phyloP scores from a whole-genome alignment of 2,329 filamentous ascomycete species.

The Fusarium citri region DNA sequence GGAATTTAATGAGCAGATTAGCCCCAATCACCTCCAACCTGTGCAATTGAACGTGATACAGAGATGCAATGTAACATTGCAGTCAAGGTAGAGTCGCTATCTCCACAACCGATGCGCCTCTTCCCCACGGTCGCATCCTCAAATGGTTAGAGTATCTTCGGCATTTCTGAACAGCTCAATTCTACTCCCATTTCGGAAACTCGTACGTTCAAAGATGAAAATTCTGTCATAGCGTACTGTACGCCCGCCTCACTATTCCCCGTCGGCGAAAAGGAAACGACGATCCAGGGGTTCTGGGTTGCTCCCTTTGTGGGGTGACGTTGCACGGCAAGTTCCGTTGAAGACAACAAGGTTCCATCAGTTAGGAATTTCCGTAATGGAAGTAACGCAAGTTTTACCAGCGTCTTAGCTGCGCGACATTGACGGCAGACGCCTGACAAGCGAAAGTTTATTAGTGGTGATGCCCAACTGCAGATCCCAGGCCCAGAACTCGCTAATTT shows the following conservation, averaged over 20 bases:
- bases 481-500: neutral
- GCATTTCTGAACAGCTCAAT: neutral
- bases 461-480: neutral
- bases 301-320: neutral
- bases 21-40: too few species aligned
- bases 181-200: neutral
- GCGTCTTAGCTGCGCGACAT: neutral
- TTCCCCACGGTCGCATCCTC: neutral
- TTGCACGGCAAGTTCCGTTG: neutral
- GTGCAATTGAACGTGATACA: too few species aligned
- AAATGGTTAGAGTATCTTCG: neutral
- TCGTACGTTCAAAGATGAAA: neutral
- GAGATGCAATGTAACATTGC: neutral
- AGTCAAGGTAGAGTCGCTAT: neutral
- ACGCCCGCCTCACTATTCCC: neutral
- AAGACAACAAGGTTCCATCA: neutral
- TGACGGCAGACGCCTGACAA: neutral
- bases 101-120: too few species aligned
- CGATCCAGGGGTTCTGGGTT: neutral
- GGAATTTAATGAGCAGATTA: slow-evolving; percentile 1
- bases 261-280: neutral
- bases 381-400: neutral
- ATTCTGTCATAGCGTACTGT: neutral
- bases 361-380: too few species aligned
- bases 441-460: neutral